Evolutionary conservation across 805 yeast genomes (phyloP), one percentile per base, ranked within the genome.

Genomic region (Metschnikowia gruessii): DNA sequence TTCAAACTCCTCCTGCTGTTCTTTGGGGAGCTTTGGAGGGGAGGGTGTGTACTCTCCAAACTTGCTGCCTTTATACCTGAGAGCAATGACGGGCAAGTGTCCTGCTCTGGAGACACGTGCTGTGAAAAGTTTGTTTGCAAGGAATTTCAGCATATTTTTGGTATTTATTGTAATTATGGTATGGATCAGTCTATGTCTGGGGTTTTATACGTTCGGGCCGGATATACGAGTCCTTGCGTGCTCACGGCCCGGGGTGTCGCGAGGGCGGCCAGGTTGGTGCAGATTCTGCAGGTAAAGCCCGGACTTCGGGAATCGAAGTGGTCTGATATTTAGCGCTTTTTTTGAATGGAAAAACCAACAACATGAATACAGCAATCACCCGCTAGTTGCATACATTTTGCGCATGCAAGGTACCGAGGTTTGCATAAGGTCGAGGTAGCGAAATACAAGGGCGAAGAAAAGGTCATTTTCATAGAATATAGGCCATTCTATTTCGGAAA

Each of bases 1-100:
- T 62, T 94, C 99, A 65, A 94, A 92, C 68, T 94, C 99, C 56
- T 84, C 90, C 64, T 88, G 96, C 43, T 87, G 87, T 53, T 85
- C 84, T 46, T 81, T 79, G 16, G 88, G 83, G n/a, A 88, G 72
- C 49, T 80, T 77, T 19, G 92, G 92, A 3, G 96, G 96, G 1
- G 57, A 53, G 3, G 72, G 68, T 7, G 58, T 55, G 49, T 35
- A 52, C 41, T 65, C 65, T 13, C 59, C 42, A 36, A 66, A 59
- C 45, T 63, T 62, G 18, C 49, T 43, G 40, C 52, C 31, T 34
- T 43, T 39, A 19, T 13, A 18, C 37, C 56, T 40, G 15, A 46
- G 28, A 3, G 42, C 33, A 10, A 21, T 16, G 17, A 30, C 43
- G 2, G 43, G 31, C n/a, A 36, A 16, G 11, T 30, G 26, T 8